Base-by-base conservation (phyloP, 306 rosid species). In the Betula pendula region DNA sequence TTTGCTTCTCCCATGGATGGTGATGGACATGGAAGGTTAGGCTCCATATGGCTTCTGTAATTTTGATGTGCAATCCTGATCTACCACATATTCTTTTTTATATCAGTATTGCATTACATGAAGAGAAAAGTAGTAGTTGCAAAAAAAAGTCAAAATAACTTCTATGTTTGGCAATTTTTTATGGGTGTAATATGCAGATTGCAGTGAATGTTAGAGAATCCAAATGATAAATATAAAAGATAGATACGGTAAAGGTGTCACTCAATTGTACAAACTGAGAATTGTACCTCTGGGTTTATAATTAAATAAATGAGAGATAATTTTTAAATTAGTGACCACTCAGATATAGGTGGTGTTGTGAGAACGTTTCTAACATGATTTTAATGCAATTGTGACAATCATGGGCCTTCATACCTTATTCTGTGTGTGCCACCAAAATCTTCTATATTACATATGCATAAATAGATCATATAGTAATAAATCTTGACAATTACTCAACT, bases 11-110 rank as follows among this genome's bases (percentile, higher is more conserved):
- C 99, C 53, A 76, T 96, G 74, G 99, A 96, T 78, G 99, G 99
- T 17, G 99, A 96, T 56, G 99, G 99, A 35, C 99, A 96, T 83
- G 99, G 99, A 85, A 91, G 99, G 99, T 96, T 77, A 74, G 91
- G 81, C 35, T 72, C 44, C 14, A 43, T 68, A 33, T 31, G 62
- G 68, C 65, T 80, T 78, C 76, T 74, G 68, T 16, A 63, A 58
- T 14, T 22, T 33, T 77, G 45, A 66, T 66, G 29, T 12, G n/a
- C 25, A 59, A 59, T 59, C 40, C 67, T 4, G 40, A 3, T 59
- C 67, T 59, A 5, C 25, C 45, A 38, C 14, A 3, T 19, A 11
- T 65, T 19, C 70, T 9, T 69, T 44, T 65, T 47, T 15, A 4
- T 40, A 47, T 45, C 12, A 15, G 38, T 68, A 10, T 9, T 2